These are phyloP conservation scores for Pythium aquatile DNA, from an alignment of 352 stramenopile species.

Conservation along the genomic window DNA sequence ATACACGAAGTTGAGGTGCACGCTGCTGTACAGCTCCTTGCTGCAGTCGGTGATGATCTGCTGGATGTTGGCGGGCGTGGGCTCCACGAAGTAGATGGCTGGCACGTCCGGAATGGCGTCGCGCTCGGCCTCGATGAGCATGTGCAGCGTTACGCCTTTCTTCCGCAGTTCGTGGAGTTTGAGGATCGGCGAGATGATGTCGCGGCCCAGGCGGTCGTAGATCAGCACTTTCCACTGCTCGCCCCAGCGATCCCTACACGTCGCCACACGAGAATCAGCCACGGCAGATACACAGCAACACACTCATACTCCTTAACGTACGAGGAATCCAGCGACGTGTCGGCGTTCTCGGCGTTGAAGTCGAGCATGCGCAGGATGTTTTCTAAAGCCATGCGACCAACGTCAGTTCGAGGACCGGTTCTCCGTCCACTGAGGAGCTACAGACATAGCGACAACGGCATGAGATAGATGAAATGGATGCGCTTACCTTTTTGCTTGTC, in stretches of 20 bases:
- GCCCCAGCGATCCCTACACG: constrained; percentile 64
- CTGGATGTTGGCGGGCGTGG: constrained; percentile 93
- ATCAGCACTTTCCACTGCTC: constrained; percentile 96
- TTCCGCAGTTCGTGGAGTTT: constrained; percentile 96
- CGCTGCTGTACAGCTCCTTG: constrained; percentile 91
- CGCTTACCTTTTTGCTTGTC: constrained; percentile 76
- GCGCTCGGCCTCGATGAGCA: constrained; percentile 93
- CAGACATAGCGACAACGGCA: neutral
- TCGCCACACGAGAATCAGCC: constrained; percentile 4
- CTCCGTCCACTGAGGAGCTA: neutral
- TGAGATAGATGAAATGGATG: neutral
- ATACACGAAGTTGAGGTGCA: constrained; percentile 94
- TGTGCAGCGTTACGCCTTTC: constrained; percentile 96
- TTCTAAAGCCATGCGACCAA: constrained; percentile 28
- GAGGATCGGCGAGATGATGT: constrained; percentile 98
- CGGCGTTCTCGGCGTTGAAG: constrained; percentile 72
- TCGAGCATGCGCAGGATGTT: constrained; percentile 84
- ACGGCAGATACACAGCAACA: neutral
- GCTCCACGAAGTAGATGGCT: constrained; percentile 97
- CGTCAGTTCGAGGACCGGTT: neutral
- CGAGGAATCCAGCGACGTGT: constrained; percentile 39
- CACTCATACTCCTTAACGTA: constrained; percentile 12
- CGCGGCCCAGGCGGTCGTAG: constrained; percentile 94
- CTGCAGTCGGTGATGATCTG: constrained; percentile 93
- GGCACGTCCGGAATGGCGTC: constrained; percentile 97